These are phyloP conservation scores for Exophiala calicioides DNA, from an alignment of 2,329 filamentous ascomycete species.

Conservation along the genomic window DNA sequence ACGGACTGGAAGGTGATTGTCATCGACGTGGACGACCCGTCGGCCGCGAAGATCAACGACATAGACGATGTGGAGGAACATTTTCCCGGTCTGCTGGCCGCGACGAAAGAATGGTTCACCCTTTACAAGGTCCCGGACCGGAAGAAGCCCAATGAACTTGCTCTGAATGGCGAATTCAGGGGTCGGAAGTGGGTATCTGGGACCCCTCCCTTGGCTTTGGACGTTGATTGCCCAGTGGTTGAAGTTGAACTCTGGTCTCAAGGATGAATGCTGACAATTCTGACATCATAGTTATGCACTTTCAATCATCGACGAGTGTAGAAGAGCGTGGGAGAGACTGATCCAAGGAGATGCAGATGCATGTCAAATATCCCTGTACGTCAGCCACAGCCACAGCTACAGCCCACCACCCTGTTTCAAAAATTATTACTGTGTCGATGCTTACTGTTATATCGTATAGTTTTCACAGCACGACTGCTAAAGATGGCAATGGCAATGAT, in stretches of 20 bases:
- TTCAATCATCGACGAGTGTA: slow-evolving; percentile 92
- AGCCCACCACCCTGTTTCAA: too few relatives aligned
- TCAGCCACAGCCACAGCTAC: too few relatives aligned
- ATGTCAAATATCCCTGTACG: too few relatives aligned
- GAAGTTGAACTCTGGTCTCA: too few relatives aligned
- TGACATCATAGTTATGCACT: slow-evolving; percentile 70
- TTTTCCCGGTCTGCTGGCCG: slow-evolving; percentile 90
- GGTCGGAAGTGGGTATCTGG: slow-evolving; percentile 89
- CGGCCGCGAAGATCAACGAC: slow-evolving; percentile 94
- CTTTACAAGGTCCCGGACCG: slow-evolving; percentile 99
- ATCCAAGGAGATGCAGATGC: too few relatives aligned
- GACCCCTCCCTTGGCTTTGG: too few relatives aligned
- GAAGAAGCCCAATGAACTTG: slow-evolving; percentile 99
- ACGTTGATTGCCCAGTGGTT: too few relatives aligned
- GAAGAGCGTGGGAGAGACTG: slow-evolving; percentile 57
- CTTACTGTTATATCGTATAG: too few relatives aligned
- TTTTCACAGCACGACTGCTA: too few relatives aligned
- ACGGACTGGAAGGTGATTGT: slow-evolving; percentile 99
- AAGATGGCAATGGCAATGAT: too few relatives aligned
- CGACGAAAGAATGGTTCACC: slow-evolving; percentile 99
- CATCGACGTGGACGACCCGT: slow-evolving; percentile 90
- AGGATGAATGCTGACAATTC: too few relatives aligned
- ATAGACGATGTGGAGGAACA: slow-evolving; percentile 98
- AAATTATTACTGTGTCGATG: too few relatives aligned
- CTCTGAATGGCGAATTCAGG: slow-evolving; percentile 99